Evolutionary conservation across 805 yeast species (phyloP), one percentile per base, ranked within the genome.

Genomic region (Ogataea sp.): DNA sequence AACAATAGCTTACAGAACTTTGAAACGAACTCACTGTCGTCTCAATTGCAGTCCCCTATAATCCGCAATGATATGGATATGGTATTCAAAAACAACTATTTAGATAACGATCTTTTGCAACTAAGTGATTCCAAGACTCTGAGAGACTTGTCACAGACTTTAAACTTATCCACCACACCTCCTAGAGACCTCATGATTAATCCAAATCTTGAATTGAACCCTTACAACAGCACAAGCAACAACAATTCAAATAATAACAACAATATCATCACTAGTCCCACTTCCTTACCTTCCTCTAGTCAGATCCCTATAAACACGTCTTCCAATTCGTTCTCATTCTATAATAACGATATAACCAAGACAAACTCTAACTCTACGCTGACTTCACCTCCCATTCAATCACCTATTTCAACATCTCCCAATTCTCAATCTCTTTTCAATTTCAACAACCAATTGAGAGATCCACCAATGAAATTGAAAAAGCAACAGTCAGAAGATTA

Each of bases 401-500:
- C 25, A 5, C 31, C 29, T 14, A 26, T 26, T 11, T 35, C 38
- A 10, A 20, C 38, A 4, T 35, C 38, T 5, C 21, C 25, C 23
- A 34, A 8, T 25, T 21, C 30, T n/a, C 16, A 30, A 10, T 7
- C 21, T 17, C 18, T 30, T 18, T 30, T 36, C 17, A 30, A 21
- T 25, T 23, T 17, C 24, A 21, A 30, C 24, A 9, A 21, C 13
- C 20, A 29, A 14, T 9, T 29, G n/a, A 23, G 21, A 14, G 31
- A 21, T 4, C 36, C 38, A n/a, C 20, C 36, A 5, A 24, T 41
- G 6, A 25, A 35, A 21, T 10, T 39, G 52, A 28, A 43, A 52
- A 4, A 32, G 43, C 20, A 40, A 2, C 44, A 45, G 14, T 39
- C 43, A 25, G 32, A 20, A 40, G 35, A 32, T 47, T 42, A 25